phyloP scores from a whole-genome alignment of 2,329 filamentous ascomycete species.

The Cladosporium sp. region DNA sequence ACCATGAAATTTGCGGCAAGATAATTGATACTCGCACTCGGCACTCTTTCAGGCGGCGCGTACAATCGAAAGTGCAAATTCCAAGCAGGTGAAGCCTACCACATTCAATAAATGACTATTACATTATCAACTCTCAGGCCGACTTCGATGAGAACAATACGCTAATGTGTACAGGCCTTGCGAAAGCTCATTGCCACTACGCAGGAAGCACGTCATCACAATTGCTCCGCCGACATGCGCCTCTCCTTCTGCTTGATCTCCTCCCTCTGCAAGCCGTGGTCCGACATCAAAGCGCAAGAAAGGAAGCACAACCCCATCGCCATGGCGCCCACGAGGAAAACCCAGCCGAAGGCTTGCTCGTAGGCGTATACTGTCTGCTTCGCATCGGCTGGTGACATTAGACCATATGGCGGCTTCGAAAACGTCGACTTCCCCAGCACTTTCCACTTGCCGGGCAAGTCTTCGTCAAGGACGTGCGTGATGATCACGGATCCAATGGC shows the following conservation, averaged over 20 bases:
- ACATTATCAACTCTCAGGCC: no score
- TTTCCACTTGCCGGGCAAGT: constrained; percentile 12
- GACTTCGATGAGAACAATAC: no score
- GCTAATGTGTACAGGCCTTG: no score
- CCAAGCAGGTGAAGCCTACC: no score
- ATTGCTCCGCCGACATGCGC: constrained; percentile 7
- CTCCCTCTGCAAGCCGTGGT: constrained; percentile 5
- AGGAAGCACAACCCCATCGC: constrained; percentile 14
- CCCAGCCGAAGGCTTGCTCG: constrained; percentile 13
- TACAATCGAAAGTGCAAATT: no score
- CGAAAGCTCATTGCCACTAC: no score
- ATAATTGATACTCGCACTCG: no score
- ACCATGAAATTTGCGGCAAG: no score
- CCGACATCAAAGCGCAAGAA: constrained; percentile 2
- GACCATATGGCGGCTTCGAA: constrained; percentile 9
- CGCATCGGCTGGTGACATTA: constrained; percentile 1
- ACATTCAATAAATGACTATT: no score
- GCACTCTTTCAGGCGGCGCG: no score
- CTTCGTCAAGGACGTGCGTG: background rate
- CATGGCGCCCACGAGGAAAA: constrained; percentile 15
- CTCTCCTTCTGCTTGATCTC: constrained; percentile 11
- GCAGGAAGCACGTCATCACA: no score
- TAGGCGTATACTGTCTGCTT: constrained; percentile 13
- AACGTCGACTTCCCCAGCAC: constrained; percentile 14
- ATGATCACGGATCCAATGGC: constrained; percentile 18